Conservation (phyloP, 2,329 filamentous ascomycete genomes). For the Fusarium nisikadoi region DNA sequence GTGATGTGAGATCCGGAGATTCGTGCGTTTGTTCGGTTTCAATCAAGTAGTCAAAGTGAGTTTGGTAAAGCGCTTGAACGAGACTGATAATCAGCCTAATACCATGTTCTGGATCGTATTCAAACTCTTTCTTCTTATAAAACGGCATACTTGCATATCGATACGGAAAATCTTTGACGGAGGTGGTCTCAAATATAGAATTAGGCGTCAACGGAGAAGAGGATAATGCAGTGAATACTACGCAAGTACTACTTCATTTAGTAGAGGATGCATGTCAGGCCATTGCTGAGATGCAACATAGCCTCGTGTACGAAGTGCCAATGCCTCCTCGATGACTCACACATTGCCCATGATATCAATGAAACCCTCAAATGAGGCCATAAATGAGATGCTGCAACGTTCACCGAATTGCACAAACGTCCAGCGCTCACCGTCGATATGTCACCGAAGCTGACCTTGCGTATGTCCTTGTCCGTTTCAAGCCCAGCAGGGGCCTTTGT, state of each 20-base stretch:
- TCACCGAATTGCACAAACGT: background rate
- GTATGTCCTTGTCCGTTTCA: background rate
- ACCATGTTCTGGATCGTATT: background rate
- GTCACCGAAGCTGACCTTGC: background rate
- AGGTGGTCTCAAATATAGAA: background rate
- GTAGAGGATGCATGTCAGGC: background rate
- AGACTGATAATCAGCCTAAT: background rate
- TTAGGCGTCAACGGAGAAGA: background rate
- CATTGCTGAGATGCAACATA: background rate
- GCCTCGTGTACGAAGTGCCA: background rate
- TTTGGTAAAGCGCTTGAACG: no score
- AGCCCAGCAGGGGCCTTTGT: background rate
- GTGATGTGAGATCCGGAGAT: background rate
- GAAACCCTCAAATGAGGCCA: background rate
- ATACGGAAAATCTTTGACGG: background rate
- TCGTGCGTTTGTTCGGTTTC: no score
- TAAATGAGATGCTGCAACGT: background rate
- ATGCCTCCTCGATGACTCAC: background rate
- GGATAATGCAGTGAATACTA: no score
- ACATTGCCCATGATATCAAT: background rate
- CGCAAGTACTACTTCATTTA: background rate
- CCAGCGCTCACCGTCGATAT: background rate
- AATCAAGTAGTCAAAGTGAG: no score
- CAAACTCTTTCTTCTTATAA: background rate
- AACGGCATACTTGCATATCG: background rate